phyloP scores from a whole-genome alignment of 495 filamentous ascomycete genomes.

The Usnea hakonensis region DNA sequence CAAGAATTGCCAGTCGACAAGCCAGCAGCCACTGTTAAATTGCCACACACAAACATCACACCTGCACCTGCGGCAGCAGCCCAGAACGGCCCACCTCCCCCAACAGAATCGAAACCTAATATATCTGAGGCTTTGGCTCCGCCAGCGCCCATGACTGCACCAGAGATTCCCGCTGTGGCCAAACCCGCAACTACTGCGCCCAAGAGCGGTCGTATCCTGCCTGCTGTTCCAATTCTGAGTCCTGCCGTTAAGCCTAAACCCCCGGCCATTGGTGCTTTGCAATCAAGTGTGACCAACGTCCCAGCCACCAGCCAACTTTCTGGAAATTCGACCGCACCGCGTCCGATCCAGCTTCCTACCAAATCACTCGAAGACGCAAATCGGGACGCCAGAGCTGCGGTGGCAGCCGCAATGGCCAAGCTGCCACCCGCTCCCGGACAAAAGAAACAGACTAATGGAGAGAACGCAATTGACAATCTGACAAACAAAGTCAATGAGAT shows the following conservation, averaged over 20 bases:
- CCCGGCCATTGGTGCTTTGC: constrained; percentile 33
- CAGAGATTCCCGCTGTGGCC: constrained; percentile 29
- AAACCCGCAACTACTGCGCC: constrained; percentile 52
- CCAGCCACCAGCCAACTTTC: constrained; percentile 18
- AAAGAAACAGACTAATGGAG: constrained; percentile 37
- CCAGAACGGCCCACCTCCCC: constrained; percentile 44
- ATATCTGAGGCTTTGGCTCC: constrained; percentile 37
- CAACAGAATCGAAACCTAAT: constrained; percentile 60
- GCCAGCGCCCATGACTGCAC: constrained; percentile 35
- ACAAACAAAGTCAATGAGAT: constrained; percentile 83
- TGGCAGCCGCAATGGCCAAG: constrained; percentile 85
- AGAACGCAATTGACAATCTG: constrained; percentile 62
- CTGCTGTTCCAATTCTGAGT: constrained; percentile 52
- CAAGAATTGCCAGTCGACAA: constrained; percentile 31
- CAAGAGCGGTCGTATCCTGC: constrained; percentile 63
- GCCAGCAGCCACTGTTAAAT: constrained; percentile 24
- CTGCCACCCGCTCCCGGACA: constrained; percentile 46
- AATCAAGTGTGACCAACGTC: constrained; percentile 25
- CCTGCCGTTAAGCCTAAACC: constrained; percentile 35
- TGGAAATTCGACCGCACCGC: constrained; percentile 29
- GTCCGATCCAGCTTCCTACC: constrained; percentile 26
- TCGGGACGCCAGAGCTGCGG: constrained; percentile 73
- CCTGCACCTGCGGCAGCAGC: constrained; percentile 28
- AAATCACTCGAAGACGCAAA: constrained; percentile 59
- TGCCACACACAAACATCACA: constrained; percentile 26